Percentiles rank a stretch among this genome's conserved stretches.
These are phyloP conservation scores for Middelhovenomyces tepae DNA, from an alignment of 805 yeast genomes.

Conservation along the genomic window DNA sequence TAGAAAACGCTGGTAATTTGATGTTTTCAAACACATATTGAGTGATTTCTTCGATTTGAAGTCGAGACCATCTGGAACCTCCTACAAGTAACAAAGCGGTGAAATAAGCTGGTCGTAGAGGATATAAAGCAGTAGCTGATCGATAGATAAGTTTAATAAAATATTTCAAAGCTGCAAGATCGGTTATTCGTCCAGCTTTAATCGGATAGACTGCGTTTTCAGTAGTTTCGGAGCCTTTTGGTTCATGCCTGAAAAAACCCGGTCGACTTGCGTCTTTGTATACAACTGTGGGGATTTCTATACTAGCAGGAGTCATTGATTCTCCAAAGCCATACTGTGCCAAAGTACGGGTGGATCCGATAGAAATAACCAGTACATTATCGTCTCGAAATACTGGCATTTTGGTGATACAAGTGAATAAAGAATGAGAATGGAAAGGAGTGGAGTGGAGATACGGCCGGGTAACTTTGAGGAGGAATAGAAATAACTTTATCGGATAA, in stretches of 20 bases:
- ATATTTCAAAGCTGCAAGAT: slow-evolving; percentile 63
- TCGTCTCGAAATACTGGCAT: slow-evolving; percentile 32
- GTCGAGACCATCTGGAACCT: slow-evolving; percentile 61
- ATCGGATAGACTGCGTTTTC: slow-evolving; percentile 54
- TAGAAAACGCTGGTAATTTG: slow-evolving; percentile 62
- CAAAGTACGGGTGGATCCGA: slow-evolving; percentile 68
- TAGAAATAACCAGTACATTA: slow-evolving; percentile 48
- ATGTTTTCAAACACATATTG: slow-evolving; percentile 67
- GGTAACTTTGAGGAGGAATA: too few relatives aligned
- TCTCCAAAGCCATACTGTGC: slow-evolving; percentile 75
- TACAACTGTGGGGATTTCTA: slow-evolving; percentile 70
- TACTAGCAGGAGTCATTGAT: slow-evolving; percentile 64
- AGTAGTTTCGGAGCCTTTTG: slow-evolving; percentile 32
- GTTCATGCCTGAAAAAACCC: slow-evolving; percentile 27
- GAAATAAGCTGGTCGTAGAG: slow-evolving; percentile 26
- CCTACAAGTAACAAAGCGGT: slow-evolving; percentile 65
- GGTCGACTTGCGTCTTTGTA: slow-evolving; percentile 31
- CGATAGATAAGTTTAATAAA: slow-evolving; percentile 41
- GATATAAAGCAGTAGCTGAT: slow-evolving; percentile 30
- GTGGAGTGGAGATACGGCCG: too few relatives aligned
- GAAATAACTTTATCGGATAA: not conserved
- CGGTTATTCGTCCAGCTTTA: slow-evolving; percentile 49
- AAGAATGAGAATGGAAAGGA: too few relatives aligned
- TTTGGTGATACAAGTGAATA: slow-evolving; percentile 2
- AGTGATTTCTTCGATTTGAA: slow-evolving; percentile 58